Evolutionary conservation across 306 rosid genomes (phyloP), one percentile per base, ranked within the genome.

Genomic region (Betula pendula): DNA sequence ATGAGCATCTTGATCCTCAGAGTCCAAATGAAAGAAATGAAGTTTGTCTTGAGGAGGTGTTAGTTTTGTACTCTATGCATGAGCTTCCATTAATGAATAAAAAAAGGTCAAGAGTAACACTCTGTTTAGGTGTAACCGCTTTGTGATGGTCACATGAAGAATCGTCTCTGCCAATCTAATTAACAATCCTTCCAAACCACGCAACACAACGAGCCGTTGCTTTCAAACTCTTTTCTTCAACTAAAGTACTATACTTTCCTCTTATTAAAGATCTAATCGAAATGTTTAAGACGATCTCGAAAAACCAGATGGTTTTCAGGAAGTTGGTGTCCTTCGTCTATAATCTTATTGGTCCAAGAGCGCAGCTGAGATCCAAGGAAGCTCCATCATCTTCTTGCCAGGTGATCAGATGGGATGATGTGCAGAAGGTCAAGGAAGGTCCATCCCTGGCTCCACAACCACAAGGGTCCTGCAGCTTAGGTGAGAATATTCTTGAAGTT

Each of bases 71-170:
- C 68, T 10, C 43, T 44, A 8, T 42, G 42, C 11, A 11, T 48
- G 2, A 43, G 31, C 16, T 35, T 35, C 35, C 15, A 73, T 74
- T 70, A 53, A 68, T 53, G 31, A 4, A 75, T 78, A 49, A 33
- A 69, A 73, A 63, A 81, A 87, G 98, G 97, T 94, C 87, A 79
- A 81, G 87, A 74, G 98, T 88, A 85, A 67, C 86, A 85, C 74
- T 90, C 96, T 76, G 77, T 81, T 82, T 90, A 85, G 97, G 97
- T 94, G 91, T 83, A 90, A 89, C 96, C 85, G 81, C 90, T 73
- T 71, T 68, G 51, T 80, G 59, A 51, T 69, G 27, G 80, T 35
- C 31, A 49, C 71, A 27, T 68, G 14, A 51, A 56, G 73, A 66
- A 63, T 66, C 29, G 9, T 38, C 16, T 84, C 70, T 80, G 63